Conservation (phyloP, 1,284 basidiomycete genomes). For the Sparassis latifolia region DNA sequence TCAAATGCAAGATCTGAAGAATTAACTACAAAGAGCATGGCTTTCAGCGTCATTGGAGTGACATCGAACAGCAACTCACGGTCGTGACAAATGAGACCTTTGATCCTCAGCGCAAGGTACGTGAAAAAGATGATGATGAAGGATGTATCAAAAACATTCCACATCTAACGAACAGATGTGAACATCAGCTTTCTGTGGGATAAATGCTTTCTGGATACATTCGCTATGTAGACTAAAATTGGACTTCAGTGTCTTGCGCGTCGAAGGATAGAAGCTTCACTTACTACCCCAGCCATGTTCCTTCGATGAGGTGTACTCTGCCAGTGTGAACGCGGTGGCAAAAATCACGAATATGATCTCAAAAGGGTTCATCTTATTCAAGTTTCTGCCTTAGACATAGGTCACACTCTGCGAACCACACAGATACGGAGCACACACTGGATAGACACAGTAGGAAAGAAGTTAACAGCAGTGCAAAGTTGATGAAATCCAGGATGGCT, state of each 20-base stretch:
- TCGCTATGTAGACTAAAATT: conserved; percentile 70
- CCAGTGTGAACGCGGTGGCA: conserved; percentile 69
- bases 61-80: conserved; percentile 30
- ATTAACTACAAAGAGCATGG: conserved; percentile 29
- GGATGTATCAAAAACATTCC: conserved; percentile 83
- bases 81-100: conserved; percentile 53
- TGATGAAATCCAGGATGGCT: conserved; percentile 73
- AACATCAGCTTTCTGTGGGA: not conserved
- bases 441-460: conserved; percentile 72
- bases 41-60: not conserved
- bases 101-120: conserved; percentile 62
- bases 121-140: conserved; percentile 71
- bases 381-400: conserved; percentile 46
- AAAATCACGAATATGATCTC: conserved; percentile 74
- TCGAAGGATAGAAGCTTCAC: conserved; percentile 23
- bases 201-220: conserved; percentile 38
- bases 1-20: conserved; percentile 75
- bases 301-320: conserved; percentile 73
- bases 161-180: conserved; percentile 44
- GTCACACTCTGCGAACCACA: not conserved
- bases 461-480: conserved; percentile 60
- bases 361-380: conserved; percentile 44
- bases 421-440: conserved; percentile 32
- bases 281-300: conserved; percentile 84
- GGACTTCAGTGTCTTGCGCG: not conserved